Percentiles rank a stretch among this genome's conserved stretches.
Conservation (phyloP, 2,329 filamentous ascomycete species). For the Sphaerostilbella broomeana region DNA sequence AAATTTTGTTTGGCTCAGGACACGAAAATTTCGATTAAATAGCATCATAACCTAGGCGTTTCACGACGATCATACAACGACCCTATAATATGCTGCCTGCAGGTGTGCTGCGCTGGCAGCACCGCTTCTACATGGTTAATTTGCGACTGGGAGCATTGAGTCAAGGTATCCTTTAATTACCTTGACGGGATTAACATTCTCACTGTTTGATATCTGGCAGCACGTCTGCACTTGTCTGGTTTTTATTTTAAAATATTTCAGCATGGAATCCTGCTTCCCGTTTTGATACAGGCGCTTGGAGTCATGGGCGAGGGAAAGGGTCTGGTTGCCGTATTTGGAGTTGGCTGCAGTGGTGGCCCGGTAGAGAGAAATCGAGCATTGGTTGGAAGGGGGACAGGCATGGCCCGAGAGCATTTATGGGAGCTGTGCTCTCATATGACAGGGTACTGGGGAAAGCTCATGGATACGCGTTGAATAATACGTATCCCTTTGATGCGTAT, state of each 20-base stretch:
- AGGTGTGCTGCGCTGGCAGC: slow-evolving; percentile 8
- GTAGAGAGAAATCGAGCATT: slow-evolving; percentile 5
- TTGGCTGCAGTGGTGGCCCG: slow-evolving; percentile 26
- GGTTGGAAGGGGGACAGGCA: not conserved
- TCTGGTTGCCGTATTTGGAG: slow-evolving; percentile 31
- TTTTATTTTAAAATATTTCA: slow-evolving; percentile 30
- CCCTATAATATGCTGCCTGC: slow-evolving; percentile 16
- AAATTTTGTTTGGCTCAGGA: slow-evolving; percentile 21
- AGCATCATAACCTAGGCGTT: slow-evolving; percentile 19
- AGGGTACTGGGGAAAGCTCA: not conserved
- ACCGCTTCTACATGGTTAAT: slow-evolving; percentile 19
- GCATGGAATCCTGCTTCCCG: slow-evolving; percentile 28
- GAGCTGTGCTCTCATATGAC: slow-evolving; percentile 14
- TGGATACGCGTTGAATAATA: not conserved
- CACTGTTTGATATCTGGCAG: slow-evolving; percentile 22
- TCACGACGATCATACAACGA: slow-evolving; percentile 31
- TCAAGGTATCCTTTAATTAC: slow-evolving; percentile 12
- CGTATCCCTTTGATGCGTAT: slow-evolving; percentile 12
- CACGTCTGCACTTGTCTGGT: slow-evolving; percentile 23
- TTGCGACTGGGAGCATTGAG: slow-evolving; percentile 18
- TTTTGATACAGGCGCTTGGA: slow-evolving; percentile 36
- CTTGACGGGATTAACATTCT: slow-evolving; percentile 24
- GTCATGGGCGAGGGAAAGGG: slow-evolving; percentile 31
- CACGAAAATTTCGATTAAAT: slow-evolving; percentile 24
- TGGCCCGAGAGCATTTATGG: slow-evolving; percentile 2